phyloP scores from a whole-genome alignment of 1,284 basidiomycete species.

The Fomitopsis pinicola region DNA sequence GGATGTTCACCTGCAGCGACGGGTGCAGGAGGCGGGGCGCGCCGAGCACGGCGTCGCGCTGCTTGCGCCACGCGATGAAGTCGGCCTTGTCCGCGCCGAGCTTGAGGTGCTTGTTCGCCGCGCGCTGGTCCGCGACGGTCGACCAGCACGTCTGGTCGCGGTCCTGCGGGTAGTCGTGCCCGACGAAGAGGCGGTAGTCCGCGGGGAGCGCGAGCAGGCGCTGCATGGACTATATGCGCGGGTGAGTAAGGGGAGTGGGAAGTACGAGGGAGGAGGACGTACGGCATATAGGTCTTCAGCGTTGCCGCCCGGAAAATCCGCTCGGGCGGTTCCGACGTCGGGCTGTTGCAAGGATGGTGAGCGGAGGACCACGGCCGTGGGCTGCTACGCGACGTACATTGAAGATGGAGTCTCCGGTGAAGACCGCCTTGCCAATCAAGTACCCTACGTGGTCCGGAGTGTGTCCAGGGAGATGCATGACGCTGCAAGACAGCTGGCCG shows the following conservation, averaged over 20 bases:
- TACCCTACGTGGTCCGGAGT: constrained; percentile 37
- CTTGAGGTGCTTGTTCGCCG: constrained; percentile 32
- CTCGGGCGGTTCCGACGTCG: constrained; percentile 37
- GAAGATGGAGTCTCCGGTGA: constrained; percentile 40
- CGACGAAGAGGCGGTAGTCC: constrained; percentile 34
- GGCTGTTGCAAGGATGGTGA: constrained; percentile 21
- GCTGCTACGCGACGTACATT: constrained; percentile 24
- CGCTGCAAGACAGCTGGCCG: constrained; percentile 28
- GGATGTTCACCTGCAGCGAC: constrained; percentile 37
- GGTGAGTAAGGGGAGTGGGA: constrained; percentile 2
- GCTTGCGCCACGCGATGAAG: constrained; percentile 32
- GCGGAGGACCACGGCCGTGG: not conserved
- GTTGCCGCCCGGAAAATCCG: constrained; percentile 38
- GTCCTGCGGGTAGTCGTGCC: constrained; percentile 36
- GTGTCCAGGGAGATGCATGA: constrained; percentile 35
- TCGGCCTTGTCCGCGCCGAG: constrained; percentile 25
- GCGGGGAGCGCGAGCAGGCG: constrained; percentile 33
- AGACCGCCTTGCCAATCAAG: constrained; percentile 34
- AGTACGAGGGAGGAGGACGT: constrained; percentile 9
- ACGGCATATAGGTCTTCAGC: constrained; percentile 33
- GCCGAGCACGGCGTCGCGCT: constrained; percentile 31
- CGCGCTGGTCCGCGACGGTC: constrained; percentile 33
- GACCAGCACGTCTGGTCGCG: constrained; percentile 29
- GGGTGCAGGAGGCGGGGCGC: constrained; percentile 35
- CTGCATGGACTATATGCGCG: constrained; percentile 30